Conservation (phyloP, 352 stramenopile species). For the Globisporangium alternatum region DNA sequence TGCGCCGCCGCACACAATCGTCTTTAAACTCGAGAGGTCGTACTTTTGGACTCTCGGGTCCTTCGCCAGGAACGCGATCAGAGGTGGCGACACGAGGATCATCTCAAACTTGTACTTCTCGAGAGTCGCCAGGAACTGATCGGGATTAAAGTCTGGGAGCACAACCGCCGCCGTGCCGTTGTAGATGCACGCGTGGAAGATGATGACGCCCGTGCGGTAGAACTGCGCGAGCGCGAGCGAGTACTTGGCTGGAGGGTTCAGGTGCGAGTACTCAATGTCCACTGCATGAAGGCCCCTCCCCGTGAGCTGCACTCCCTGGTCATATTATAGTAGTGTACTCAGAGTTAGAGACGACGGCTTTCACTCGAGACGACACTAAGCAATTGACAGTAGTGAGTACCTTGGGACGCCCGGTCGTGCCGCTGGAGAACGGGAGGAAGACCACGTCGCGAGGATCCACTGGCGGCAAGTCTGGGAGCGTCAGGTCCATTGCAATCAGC, state of each 20-base stretch:
- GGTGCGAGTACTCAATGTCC: slow-evolving; percentile 45
- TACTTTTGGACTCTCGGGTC: slow-evolving; percentile 85
- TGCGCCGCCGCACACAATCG: slow-evolving; percentile 74
- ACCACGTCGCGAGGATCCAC: slow-evolving; percentile 19
- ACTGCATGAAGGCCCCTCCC: slow-evolving; percentile 79
- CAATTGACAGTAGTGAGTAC: slow-evolving; percentile 5
- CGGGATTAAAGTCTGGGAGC: slow-evolving; percentile 83
- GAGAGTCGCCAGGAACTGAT: slow-evolving; percentile 79
- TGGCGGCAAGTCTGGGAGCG: slow-evolving; percentile 4
- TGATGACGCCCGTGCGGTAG: slow-evolving; percentile 91
- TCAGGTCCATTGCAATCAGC: slow-evolving; percentile 17
- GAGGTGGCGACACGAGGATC: slow-evolving; percentile 77
- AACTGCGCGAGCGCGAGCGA: slow-evolving; percentile 86
- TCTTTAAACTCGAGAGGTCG: slow-evolving; percentile 69
- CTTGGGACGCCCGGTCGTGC: slow-evolving; percentile 89
- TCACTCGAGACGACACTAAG: no score
- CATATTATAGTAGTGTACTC: neutral
- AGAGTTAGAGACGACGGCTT: no score
- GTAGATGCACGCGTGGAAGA: slow-evolving; percentile 69
- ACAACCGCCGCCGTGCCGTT: slow-evolving; percentile 71
- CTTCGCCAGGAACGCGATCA: slow-evolving; percentile 80
- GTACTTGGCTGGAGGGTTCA: slow-evolving; percentile 64
- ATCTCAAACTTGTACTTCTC: slow-evolving; percentile 56
- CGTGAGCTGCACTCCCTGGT: slow-evolving; percentile 78
- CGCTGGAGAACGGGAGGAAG: slow-evolving; percentile 88